A percentile compares a stretch with the other conserved stretches of the same genome.
Conservation (phyloP, 1,284 basidiomycete genomes). For the Marasmius oreades region DNA sequence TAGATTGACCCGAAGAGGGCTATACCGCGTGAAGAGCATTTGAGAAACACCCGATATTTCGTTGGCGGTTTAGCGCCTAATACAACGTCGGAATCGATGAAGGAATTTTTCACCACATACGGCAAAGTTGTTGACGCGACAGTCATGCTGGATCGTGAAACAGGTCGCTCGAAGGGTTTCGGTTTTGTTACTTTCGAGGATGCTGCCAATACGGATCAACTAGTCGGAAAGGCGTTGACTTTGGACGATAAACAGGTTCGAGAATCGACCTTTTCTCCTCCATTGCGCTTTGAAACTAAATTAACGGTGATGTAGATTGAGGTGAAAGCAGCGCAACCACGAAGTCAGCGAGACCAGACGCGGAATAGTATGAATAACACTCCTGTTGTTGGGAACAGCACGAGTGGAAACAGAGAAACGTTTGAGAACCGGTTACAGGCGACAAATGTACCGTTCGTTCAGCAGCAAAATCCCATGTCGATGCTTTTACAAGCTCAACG, state of each 20-base stretch:
- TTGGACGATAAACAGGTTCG: constrained; percentile 77
- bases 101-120: constrained; percentile 70
- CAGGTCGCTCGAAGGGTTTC: constrained; percentile 88
- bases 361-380: constrained; percentile 21
- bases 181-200: constrained; percentile 93
- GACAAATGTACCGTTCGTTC: constrained; percentile 27
- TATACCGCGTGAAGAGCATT: constrained; percentile 85
- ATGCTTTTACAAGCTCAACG: constrained; percentile 57
- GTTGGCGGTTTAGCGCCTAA: constrained; percentile 81
- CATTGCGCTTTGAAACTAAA: too few species aligned
- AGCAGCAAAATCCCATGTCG: constrained; percentile 39
- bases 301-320: constrained; percentile 59
- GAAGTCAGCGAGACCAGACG: constrained; percentile 60
- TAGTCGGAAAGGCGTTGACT: constrained; percentile 66
- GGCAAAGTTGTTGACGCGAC: constrained; percentile 88
- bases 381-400: background rate
- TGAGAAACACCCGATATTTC: constrained; percentile 82
- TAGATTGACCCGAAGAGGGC: constrained; percentile 96
- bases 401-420: constrained; percentile 6
- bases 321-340: constrained; percentile 81
- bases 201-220: constrained; percentile 63
- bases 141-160: constrained; percentile 92
- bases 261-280: too few species aligned
- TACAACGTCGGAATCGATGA: constrained; percentile 82
- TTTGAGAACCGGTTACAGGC: constrained; percentile 23